Base-by-base conservation (phyloP, 2,329 filamentous ascomycete species). In the Aspergillus transmontanensis region DNA sequence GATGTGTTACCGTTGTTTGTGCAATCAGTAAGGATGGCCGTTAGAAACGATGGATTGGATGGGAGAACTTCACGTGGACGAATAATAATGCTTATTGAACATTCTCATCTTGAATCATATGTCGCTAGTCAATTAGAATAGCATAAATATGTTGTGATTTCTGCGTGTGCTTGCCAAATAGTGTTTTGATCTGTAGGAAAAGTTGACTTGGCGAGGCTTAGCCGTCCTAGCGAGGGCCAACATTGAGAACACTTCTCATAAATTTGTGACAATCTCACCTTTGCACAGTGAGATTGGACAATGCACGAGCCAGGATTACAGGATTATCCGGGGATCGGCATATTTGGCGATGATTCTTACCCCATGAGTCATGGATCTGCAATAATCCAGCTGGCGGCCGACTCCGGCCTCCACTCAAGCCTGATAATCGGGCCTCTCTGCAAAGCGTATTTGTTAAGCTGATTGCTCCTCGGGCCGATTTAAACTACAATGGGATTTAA, bases 281-380 rank as follows among this genome's bases (percentile, higher is more conserved):
- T 16, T 6, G n/a, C 21, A 51, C 12, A 54, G 19, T 23, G 21
- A 28, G 28, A 54, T 54, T 34, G 19, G 51, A 54, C 51, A 11
- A n/a, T 53, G 7, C 6, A 32, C 19, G 23, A 7, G n/a, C 32
- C 34, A 28, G 21, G 34, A 21, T 34, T 21, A 11, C 28, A n/a
- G 16, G 48, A 21, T 14, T 39, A 39, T 32, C 51, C 51, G 32
- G 51, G 51, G 51, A 55, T 55, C 51, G 51, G 51, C 51, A 55
- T 41, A 19, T 11, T 12, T 7, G n/a, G 32, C 32, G 32, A 55
- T 23, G 51, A 54, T 54, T 36, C 51, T 26, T 39, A 16, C 51
- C 32, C 21, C 51, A 55, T 55, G 51, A 55, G 51, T 55, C 51
- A 55, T 36, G 21, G 51, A 55, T 39, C 51, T 55, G 32, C 51